These are phyloP conservation scores for Coniochaeta sp. DNA, from an alignment of 2,329 filamentous ascomycete species.

Conservation along the genomic window DNA sequence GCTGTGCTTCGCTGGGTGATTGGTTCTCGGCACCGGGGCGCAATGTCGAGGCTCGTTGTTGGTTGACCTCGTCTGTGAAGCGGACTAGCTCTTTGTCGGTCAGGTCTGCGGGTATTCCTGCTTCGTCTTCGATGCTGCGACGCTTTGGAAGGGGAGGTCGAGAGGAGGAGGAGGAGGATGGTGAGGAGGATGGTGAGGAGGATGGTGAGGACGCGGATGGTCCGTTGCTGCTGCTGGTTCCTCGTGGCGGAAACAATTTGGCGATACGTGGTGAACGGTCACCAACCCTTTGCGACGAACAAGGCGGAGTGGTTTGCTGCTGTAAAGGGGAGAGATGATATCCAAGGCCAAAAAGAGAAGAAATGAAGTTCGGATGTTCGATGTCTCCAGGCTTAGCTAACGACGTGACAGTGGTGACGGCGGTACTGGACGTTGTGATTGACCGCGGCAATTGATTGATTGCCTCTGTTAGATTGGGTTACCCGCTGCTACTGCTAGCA, in stretches of 20 bases:
- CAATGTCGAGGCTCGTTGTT: constrained; percentile 7
- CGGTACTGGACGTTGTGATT: neutral
- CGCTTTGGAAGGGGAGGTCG: constrained; percentile 20
- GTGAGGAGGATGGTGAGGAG: no score
- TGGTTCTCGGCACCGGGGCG: constrained; percentile 11
- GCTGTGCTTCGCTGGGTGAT: constrained; percentile 16
- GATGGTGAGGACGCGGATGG: constrained; percentile 20
- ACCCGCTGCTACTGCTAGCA: neutral
- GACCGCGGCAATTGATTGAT: no score
- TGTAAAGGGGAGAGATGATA: no score
- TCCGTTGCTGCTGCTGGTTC: constrained; percentile 36
- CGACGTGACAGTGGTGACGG: neutral
- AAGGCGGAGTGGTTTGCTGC: no score
- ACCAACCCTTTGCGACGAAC: constrained; percentile 1
- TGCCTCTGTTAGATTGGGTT: neutral
- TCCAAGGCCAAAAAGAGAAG: neutral
- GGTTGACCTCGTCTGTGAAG: constrained; percentile 22
- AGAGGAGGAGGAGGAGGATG: constrained; percentile 29
- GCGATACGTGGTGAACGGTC: constrained; percentile 20
- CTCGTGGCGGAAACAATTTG: constrained; percentile 42
- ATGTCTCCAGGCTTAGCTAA: neutral
- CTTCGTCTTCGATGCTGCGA: constrained; percentile 24
- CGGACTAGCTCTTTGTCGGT: constrained; percentile 14
- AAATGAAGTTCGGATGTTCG: no score
- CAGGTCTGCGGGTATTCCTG: constrained; percentile 16